Evolutionary conservation across 2,329 filamentous ascomycete genomes (phyloP).

Genomic region (Whalleya microplaca): DNA sequence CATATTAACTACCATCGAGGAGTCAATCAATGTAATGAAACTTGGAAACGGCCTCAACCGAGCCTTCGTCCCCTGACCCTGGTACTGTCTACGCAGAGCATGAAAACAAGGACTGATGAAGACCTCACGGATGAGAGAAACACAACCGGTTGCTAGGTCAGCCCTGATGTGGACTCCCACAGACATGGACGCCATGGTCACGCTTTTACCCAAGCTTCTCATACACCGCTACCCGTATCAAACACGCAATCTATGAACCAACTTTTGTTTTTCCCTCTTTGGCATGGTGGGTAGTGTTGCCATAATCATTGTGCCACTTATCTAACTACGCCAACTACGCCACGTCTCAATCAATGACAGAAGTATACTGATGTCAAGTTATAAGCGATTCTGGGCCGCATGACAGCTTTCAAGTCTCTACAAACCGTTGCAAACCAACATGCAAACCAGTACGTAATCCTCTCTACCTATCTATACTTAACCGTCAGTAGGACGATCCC

Average conservation of each 20-base stretch:
- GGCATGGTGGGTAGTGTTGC: conserved; percentile 10
- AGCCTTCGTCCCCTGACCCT: background rate
- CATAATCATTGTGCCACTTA: background rate
- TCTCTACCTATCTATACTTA: conserved; percentile 2
- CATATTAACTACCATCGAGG: conserved; percentile 4
- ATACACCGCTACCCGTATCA: conserved; percentile 18
- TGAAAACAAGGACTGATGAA: background rate
- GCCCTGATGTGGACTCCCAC: conserved; percentile 15
- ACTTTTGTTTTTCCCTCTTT: background rate
- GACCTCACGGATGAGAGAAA: background rate
- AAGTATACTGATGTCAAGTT: background rate
- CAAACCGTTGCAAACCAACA: background rate
- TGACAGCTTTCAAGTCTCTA: background rate
- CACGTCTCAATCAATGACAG: background rate
- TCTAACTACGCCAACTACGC: background rate
- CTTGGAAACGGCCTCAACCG: conserved; percentile 4
- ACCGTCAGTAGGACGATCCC: conserved; percentile 4
- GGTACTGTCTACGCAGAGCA: background rate
- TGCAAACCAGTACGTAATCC: background rate
- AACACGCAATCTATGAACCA: conserved; percentile 1
- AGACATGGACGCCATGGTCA: conserved; percentile 1
- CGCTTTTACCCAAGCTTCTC: conserved; percentile 4
- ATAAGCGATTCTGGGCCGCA: background rate
- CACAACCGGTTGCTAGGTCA: conserved; percentile 3
- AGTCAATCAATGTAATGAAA: background rate